Percentiles rank a stretch among this genome's conserved stretches.
Conservation (phyloP, 1,284 basidiomycete species). For the Cutaneotrichosporon mucoides region DNA sequence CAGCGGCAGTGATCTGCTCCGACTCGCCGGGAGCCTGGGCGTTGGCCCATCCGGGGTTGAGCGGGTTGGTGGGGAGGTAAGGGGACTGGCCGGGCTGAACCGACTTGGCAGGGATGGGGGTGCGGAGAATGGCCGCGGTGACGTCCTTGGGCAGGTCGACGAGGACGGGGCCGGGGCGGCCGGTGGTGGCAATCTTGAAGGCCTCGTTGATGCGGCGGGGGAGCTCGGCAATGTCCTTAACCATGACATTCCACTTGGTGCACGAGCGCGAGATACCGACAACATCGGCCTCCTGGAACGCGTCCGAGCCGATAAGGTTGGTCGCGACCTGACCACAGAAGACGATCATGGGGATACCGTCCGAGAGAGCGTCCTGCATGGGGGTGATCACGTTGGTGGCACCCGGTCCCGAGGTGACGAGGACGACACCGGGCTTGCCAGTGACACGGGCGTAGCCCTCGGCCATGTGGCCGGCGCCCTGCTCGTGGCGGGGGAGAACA, state of each 20-base stretch:
- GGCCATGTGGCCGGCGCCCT: conserved; percentile 98
- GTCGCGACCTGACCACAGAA: conserved; percentile 98
- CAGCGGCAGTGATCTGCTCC: conserved; percentile 72
- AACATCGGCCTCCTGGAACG: conserved; percentile 97
- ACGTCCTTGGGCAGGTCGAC: conserved; percentile 98
- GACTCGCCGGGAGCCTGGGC: conserved; percentile 61
- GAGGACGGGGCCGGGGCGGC: conserved; percentile 92
- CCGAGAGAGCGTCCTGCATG: conserved; percentile 95
- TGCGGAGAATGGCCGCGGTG: conserved; percentile 83
- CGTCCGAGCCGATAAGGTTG: conserved; percentile 93
- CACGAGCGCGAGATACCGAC: conserved; percentile 94
- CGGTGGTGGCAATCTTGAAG: conserved; percentile 97
- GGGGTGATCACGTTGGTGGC: conserved; percentile 97
- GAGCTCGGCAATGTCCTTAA: conserved; percentile 92
- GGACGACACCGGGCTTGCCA: conserved; percentile 93
- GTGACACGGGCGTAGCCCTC: conserved; percentile 97
- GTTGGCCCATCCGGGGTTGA: conserved; percentile 55
- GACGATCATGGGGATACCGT: conserved; percentile 91
- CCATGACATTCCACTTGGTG: conserved; percentile 99
- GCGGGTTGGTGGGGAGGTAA: conserved; percentile 65
- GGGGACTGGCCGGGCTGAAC: conserved; percentile 79
- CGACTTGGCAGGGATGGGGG: conserved; percentile 78
- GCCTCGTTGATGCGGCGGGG: conserved; percentile 97
- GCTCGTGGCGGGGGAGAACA: conserved; percentile 91
- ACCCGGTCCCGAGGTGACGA: conserved; percentile 96